A percentile compares a stretch with the other conserved stretches of the same genome.
Evolutionary conservation across 176 grass and related monocot genomes (phyloP).

Genomic region (Aechmea fasciata): DNA sequence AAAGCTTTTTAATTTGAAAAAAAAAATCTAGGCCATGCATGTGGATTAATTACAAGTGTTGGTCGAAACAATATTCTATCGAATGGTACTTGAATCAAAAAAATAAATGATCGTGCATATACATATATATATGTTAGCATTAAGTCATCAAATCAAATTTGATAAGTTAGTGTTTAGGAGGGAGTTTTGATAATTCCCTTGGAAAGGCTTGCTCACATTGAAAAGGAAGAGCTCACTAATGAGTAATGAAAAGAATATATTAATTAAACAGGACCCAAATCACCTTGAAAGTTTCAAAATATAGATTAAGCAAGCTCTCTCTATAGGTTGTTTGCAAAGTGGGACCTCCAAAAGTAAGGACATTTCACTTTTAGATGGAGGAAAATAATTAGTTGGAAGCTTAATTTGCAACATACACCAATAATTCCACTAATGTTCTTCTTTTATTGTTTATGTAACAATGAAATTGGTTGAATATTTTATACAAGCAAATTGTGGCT

Average conservation of each 20-base stretch:
- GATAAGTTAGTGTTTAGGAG: not conserved
- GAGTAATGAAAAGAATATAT: no score
- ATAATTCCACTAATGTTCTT: not conserved
- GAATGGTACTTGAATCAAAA: no score
- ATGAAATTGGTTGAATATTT: not conserved
- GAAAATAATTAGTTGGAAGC: not conserved
- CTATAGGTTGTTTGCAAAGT: not conserved
- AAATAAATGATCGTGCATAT: no score
- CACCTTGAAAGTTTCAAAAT: not conserved
- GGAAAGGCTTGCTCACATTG: not conserved
- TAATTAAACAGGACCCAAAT: not conserved
- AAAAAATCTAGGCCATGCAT: no score
- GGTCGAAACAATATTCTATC: no score
- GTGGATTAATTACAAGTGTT: no score
- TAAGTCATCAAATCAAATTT: not conserved
- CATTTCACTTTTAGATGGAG: not conserved
- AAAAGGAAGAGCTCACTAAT: no score
- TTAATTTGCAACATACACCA: not conserved
- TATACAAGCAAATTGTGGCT: not conserved
- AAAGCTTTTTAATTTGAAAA: no score
- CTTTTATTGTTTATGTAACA: not conserved
- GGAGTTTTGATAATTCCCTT: not conserved
- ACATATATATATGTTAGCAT: no score
- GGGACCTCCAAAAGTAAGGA: not conserved
- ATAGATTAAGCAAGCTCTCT: not conserved